Conservation (phyloP, 345 rosid species). For the Populus pruinosa region DNA sequence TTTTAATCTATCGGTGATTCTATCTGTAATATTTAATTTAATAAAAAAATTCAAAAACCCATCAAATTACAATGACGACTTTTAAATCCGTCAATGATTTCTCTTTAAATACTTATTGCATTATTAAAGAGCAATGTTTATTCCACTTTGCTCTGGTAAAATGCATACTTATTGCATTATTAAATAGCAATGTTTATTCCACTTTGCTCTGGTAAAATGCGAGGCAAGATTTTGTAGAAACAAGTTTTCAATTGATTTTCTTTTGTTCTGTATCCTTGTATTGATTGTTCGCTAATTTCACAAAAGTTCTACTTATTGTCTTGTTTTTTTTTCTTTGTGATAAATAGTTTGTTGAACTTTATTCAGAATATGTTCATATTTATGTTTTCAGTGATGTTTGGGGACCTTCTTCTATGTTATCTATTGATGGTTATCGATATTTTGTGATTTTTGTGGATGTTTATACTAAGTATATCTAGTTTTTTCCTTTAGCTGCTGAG, state of each 20-base stretch:
- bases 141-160: neutral
- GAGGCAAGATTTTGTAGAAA: neutral
- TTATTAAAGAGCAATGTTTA: neutral
- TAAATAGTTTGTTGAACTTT: neutral
- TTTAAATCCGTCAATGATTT: too few relatives aligned
- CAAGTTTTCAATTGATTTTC: neutral
- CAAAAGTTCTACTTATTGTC: neutral
- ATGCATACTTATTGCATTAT: neutral
- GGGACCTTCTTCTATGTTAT: too few relatives aligned
- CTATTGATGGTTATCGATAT: too few relatives aligned
- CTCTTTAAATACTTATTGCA: too few relatives aligned
- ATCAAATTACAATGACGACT: too few relatives aligned
- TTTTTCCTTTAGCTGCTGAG: too few relatives aligned
- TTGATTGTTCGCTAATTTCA: neutral
- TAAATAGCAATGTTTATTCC: neutral
- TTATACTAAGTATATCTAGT: too few relatives aligned
- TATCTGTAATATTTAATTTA: too few relatives aligned
- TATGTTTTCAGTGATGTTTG: constrained; percentile 29
- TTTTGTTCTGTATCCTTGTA: neutral
- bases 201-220: neutral
- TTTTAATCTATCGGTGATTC: too few relatives aligned
- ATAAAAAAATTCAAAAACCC: too few relatives aligned
- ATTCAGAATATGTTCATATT: neutral
- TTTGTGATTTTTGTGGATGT: too few relatives aligned
- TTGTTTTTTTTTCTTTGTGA: neutral